A percentile compares a stretch with the other conserved stretches of the same genome.
Conservation (phyloP, 1,139 yeast genomes). For the Blastobotrys malaysiensis region DNA sequence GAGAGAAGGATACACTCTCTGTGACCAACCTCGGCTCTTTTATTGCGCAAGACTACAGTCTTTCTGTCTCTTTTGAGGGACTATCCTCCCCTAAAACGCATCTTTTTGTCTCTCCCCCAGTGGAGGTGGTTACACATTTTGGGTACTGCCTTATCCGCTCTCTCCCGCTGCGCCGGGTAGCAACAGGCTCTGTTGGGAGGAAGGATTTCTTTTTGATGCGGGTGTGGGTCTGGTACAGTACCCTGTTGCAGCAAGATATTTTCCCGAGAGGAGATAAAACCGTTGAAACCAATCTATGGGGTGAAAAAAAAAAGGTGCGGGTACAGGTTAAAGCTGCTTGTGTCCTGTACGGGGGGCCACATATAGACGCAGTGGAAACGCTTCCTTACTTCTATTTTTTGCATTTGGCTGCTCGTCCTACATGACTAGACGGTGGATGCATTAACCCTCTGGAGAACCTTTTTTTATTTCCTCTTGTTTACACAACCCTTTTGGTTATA, state of each 20-base stretch:
- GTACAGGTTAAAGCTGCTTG: neutral
- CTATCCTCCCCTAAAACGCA: neutral
- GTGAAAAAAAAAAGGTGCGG: neutral
- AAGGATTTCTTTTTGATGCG: neutral
- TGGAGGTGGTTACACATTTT: neutral
- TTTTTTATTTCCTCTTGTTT: neutral
- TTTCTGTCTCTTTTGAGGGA: constrained; percentile 1
- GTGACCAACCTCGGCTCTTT: no score
- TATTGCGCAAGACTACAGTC: neutral
- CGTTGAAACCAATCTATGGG: neutral
- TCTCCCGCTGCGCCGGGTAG: neutral
- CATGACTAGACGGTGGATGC: neutral
- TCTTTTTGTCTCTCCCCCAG: neutral
- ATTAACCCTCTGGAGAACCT: neutral
- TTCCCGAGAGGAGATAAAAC: neutral
- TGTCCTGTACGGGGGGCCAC: neutral
- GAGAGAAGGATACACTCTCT: no score
- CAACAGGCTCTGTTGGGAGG: neutral
- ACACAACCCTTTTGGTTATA: neutral
- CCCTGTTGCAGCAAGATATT: neutral
- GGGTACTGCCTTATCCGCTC: neutral
- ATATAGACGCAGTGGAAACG: neutral
- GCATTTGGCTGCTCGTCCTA: neutral
- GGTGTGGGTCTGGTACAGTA: neutral
- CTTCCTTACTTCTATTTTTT: constrained; percentile 1